Percentiles rank a stretch among this genome's conserved stretches.
Evolutionary conservation across 306 rosid genomes (phyloP).

Genomic region (Dryas alaskensis): DNA sequence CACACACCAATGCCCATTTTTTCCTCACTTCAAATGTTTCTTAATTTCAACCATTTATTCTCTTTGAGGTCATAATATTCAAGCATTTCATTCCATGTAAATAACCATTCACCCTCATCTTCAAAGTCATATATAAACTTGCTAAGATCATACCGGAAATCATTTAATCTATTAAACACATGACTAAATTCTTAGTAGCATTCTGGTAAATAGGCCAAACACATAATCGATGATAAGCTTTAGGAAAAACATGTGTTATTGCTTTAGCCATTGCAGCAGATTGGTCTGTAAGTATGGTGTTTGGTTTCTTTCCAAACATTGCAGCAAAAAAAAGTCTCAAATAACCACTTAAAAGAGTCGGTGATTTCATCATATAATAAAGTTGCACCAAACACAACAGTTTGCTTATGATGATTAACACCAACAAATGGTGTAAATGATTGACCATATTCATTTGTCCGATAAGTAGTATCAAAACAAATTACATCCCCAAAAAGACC

Average conservation of each 20-base stretch:
- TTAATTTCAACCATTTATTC: constrained; percentile 15
- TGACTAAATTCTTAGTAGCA: background rate
- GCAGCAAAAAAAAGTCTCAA: constrained; percentile 10
- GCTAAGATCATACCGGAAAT: background rate
- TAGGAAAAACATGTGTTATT: background rate
- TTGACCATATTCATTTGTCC: background rate
- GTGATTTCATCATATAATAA: constrained; percentile 14
- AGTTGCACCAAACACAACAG: constrained; percentile 1
- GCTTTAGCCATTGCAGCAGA: background rate
- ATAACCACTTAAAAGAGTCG: constrained; percentile 13
- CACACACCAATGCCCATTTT: background rate
- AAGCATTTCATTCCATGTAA: constrained; percentile 12
- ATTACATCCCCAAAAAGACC: background rate
- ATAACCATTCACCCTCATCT: constrained; percentile 10
- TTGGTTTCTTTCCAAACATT: background rate
- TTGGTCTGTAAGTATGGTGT: constrained; percentile 12
- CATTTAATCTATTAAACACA: background rate
- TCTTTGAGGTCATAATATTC: background rate
- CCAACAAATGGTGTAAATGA: constrained; percentile 12
- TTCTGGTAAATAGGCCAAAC: constrained; percentile 8
- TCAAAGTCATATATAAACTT: constrained; percentile 13
- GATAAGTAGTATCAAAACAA: constrained; percentile 4
- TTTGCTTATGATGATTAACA: constrained; percentile 8
- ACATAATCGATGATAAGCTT: background rate
- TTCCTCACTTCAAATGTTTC: background rate